Percentiles rank a stretch among this genome's conserved stretches.
These are phyloP conservation scores for Vanrija pseudolonga DNA, from an alignment of 1,284 basidiomycete species.

Conservation along the genomic window DNA sequence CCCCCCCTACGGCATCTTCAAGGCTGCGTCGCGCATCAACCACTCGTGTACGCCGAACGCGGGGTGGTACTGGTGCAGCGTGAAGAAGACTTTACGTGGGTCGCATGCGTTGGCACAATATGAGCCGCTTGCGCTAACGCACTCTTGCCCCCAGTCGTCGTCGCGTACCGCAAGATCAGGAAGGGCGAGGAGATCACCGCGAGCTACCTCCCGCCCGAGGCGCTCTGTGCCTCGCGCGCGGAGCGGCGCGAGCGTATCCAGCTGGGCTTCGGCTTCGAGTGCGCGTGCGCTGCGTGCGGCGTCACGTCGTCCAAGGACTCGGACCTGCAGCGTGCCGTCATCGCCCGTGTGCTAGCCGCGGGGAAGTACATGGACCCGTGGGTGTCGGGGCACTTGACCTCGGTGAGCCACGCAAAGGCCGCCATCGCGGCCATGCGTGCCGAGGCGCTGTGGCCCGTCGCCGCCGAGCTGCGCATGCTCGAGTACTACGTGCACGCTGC, in stretches of 20 bases:
- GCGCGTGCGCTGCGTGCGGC: not conserved
- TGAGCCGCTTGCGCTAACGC: not conserved
- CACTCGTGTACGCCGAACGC: conserved; percentile 27
- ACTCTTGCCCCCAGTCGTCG: conserved; percentile 13
- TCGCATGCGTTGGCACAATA: not conserved
- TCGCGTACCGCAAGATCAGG: conserved; percentile 12
- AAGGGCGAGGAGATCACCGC: conserved; percentile 18
- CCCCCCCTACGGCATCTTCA: conserved; percentile 16
- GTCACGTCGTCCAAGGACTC: not conserved
- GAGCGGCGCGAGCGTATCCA: not conserved
- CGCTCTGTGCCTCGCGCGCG: not conserved
- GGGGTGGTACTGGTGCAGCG: conserved; percentile 23
- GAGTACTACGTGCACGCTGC: not conserved
- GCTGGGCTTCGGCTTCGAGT: not conserved
- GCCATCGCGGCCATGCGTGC: not conserved
- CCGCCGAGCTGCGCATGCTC: not conserved
- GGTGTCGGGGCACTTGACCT: not conserved
- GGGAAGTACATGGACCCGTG: not conserved
- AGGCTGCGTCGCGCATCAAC: conserved; percentile 20
- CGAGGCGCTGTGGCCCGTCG: not conserved
- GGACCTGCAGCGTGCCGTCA: not conserved
- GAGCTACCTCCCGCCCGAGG: conserved; percentile 9
- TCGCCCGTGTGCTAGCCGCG: not conserved
- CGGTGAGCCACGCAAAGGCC: not conserved
- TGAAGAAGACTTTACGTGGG: conserved; percentile 8